These are phyloP conservation scores for Porogramme epimiltina DNA, from an alignment of 1,284 basidiomycete genomes.

Conservation along the genomic window DNA sequence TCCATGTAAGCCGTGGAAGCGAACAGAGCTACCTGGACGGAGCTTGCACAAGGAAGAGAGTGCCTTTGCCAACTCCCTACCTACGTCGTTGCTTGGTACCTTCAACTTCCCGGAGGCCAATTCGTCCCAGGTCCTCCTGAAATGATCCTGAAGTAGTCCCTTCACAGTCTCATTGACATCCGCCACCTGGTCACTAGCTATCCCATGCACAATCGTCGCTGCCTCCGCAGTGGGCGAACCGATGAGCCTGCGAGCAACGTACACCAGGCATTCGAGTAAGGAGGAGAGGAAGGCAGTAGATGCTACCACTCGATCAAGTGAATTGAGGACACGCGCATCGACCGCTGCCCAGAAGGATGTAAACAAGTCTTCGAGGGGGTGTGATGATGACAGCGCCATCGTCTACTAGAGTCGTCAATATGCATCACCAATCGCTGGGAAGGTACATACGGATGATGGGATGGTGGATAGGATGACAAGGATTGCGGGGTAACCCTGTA, in stretches of 20 bases:
- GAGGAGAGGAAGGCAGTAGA: slow-evolving; percentile 68
- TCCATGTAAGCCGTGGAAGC: background rate
- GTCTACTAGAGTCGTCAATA: slow-evolving; percentile 5
- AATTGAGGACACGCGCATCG: slow-evolving; percentile 62
- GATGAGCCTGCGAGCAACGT: slow-evolving; percentile 49
- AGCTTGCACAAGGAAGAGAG: slow-evolving; percentile 44
- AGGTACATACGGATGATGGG: slow-evolving; percentile 53
- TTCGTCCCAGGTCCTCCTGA: slow-evolving; percentile 52
- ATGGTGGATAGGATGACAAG: slow-evolving; percentile 81
- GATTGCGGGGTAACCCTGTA: slow-evolving; percentile 77
- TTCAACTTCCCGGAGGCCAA: slow-evolving; percentile 44
- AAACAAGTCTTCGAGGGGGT: slow-evolving; percentile 54
- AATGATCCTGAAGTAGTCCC: slow-evolving; percentile 46
- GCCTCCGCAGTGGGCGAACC: slow-evolving; percentile 20
- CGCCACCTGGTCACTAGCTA: background rate
- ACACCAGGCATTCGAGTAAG: slow-evolving; percentile 69
- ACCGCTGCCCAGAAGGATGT: slow-evolving; percentile 78
- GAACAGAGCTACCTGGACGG: slow-evolving; percentile 40
- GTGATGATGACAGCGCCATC: slow-evolving; percentile 19
- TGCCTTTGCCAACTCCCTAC: slow-evolving; percentile 45
- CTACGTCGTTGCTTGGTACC: slow-evolving; percentile 47
- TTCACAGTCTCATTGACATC: slow-evolving; percentile 22
- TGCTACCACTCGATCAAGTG: slow-evolving; percentile 49
- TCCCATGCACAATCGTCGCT: slow-evolving; percentile 10
- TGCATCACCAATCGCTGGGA: slow-evolving; percentile 5